Percentiles rank a stretch among this genome's conserved stretches.
These are phyloP conservation scores for Phytophthora podocarpi DNA, from an alignment of 352 stramenopile species.

Conservation along the genomic window DNA sequence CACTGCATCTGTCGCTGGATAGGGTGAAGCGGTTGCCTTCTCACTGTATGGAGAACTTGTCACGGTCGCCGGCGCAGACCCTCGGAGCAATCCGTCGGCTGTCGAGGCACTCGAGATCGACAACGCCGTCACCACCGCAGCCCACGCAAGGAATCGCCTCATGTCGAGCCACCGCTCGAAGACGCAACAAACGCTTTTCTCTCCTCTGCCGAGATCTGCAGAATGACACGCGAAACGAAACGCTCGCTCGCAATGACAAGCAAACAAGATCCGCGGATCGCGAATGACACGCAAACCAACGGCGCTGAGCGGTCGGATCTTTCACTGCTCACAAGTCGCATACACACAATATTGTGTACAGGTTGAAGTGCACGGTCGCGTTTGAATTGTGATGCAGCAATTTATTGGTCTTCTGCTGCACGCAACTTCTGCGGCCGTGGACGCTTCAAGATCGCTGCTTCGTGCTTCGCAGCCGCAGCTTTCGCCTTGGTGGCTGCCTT, in stretches of 20 bases:
- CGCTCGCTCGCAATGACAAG: conserved; percentile 1
- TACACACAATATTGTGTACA: conserved; percentile 18
- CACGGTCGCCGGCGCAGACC: background rate
- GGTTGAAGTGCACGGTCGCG: conserved; percentile 2
- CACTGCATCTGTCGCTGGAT: background rate
- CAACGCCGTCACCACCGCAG: conserved; percentile 4
- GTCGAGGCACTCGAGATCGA: background rate
- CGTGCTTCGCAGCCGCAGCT: conserved; percentile 25
- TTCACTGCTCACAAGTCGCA: conserved; percentile 11
- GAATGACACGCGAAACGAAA: conserved; percentile 14
- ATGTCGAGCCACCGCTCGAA: conserved; percentile 2
- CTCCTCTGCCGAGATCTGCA: too few relatives aligned
- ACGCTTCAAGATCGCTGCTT: conserved; percentile 28
- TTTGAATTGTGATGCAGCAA: background rate
- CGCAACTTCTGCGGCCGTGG: background rate
- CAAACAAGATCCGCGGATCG: conserved; percentile 10
- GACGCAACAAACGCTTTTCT: too few relatives aligned
- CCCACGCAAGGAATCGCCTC: conserved; percentile 15
- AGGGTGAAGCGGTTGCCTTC: background rate
- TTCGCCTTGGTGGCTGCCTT: conserved; percentile 36
- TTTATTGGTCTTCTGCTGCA: background rate
- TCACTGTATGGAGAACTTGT: background rate
- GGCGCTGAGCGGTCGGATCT: background rate
- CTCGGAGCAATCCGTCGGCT: background rate
- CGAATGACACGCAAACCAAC: conserved; percentile 15